Evolutionary conservation across 257 asterid species (phyloP).

Genomic region (Solanum appendiculatum): DNA sequence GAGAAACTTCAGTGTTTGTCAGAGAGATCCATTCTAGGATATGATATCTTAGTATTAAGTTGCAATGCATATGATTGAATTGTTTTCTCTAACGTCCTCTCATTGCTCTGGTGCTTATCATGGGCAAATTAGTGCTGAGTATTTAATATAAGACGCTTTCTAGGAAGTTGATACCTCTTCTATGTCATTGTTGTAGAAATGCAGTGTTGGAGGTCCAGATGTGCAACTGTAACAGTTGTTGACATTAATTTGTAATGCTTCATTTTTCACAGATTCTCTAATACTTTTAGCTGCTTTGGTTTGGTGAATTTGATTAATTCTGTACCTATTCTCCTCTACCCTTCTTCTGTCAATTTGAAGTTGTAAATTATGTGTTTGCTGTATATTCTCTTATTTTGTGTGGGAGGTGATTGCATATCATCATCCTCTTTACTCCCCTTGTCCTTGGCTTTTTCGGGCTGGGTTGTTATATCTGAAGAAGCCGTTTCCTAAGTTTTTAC

Average conservation of each 20-base stretch:
- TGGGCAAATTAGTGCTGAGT: background rate
- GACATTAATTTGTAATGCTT: background rate
- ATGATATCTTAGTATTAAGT: background rate
- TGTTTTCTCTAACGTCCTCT: background rate
- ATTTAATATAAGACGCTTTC: background rate
- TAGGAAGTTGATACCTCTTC: background rate
- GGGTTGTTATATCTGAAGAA: background rate
- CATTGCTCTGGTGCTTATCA: background rate
- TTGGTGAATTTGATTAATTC: background rate
- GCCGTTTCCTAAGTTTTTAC: background rate
- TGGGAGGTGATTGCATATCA: background rate
- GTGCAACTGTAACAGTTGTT: background rate
- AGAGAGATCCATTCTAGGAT: background rate
- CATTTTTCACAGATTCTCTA: background rate
- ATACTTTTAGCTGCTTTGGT: background rate
- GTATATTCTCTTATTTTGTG: background rate
- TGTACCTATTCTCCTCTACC: background rate
- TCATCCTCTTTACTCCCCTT: background rate
- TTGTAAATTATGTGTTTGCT: background rate
- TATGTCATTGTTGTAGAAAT: background rate
- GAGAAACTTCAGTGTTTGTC: background rate
- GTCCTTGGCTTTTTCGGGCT: background rate
- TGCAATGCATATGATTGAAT: background rate
- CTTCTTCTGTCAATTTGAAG: background rate
- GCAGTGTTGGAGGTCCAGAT: background rate